Conservation (phyloP, 768 basidiomycete species). For the Calocybe gangraenosa region DNA sequence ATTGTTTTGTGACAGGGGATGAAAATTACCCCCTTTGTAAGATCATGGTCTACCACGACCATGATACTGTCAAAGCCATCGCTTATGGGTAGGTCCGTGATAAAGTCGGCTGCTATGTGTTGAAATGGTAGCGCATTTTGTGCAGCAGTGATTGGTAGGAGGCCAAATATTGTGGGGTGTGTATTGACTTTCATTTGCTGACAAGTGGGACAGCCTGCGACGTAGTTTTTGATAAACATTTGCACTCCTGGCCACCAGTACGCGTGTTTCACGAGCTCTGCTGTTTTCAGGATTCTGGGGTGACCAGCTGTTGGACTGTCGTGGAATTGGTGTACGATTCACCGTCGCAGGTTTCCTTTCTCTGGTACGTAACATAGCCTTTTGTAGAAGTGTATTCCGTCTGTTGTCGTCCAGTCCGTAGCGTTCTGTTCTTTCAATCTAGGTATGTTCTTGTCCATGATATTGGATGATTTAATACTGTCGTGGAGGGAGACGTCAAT, state of each 20-base stretch:
- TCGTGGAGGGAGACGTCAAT: too few relatives aligned
- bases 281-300: conserved; percentile 23
- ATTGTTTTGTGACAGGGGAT: conserved; percentile 17
- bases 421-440: too few relatives aligned
- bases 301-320: conserved; percentile 26
- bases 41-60: conserved; percentile 18
- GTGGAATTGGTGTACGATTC: conserved; percentile 20
- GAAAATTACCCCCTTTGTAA: conserved; percentile 13
- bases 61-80: conserved; percentile 28
- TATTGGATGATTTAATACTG: too few relatives aligned
- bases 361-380: conserved; percentile 12
- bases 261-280: conserved; percentile 1
- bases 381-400: not conserved
- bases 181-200: not conserved
- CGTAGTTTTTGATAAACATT: conserved; percentile 1
- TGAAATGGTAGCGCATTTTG: conserved; percentile 14
- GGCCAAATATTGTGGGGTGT: conserved; percentile 4
- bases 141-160: conserved; percentile 28
- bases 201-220: conserved; percentile 2
- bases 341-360: conserved; percentile 8
- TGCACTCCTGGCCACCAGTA: conserved; percentile 7
- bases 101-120: conserved; percentile 8
- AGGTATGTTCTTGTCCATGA: too few relatives aligned
- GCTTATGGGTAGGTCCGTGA: conserved; percentile 23
- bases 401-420: not conserved